Evolutionary conservation across 2,329 filamentous ascomycete genomes (phyloP).

Genomic region (Apiospora phragmitis): DNA sequence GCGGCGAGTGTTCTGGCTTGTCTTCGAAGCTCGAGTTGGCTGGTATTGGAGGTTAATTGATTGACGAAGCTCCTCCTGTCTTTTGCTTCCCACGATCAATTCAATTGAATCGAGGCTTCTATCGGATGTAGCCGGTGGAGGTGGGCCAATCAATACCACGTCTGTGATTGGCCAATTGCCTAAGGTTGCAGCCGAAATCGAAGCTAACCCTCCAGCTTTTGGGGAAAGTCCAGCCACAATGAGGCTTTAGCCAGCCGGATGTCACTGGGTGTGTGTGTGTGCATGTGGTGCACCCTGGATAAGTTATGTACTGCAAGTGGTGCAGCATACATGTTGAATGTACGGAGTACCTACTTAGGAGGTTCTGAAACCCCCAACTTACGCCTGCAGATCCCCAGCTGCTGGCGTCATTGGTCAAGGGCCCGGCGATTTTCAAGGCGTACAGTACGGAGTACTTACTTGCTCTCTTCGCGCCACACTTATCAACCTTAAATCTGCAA

Average conservation of each 20-base stretch:
- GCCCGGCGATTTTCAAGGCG: neutral
- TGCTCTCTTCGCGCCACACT: neutral
- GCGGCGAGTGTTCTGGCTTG: neutral
- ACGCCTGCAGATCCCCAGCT: neutral
- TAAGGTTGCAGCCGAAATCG: neutral
- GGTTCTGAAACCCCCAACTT: neutral
- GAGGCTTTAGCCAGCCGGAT: neutral
- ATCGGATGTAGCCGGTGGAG: neutral
- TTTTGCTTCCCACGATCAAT: neutral
- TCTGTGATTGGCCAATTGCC: neutral
- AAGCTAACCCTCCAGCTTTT: neutral
- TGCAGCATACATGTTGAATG: neutral
- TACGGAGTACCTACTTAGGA: neutral
- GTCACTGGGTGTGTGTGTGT: neutral
- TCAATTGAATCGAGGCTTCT: neutral
- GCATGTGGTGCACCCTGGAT: neutral
- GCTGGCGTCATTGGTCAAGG: neutral
- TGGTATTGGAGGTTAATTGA: neutral
- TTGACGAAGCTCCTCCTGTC: neutral
- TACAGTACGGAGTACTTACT: neutral
- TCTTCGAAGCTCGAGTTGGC: neutral
- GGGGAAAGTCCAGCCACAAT: neutral
- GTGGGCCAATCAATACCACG: neutral
- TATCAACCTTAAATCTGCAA: slow-evolving; percentile 7
- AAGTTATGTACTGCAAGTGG: neutral